These are phyloP conservation scores for Candida dajiaensis DNA, from an alignment of 805 yeast species.

Conservation along the genomic window DNA sequence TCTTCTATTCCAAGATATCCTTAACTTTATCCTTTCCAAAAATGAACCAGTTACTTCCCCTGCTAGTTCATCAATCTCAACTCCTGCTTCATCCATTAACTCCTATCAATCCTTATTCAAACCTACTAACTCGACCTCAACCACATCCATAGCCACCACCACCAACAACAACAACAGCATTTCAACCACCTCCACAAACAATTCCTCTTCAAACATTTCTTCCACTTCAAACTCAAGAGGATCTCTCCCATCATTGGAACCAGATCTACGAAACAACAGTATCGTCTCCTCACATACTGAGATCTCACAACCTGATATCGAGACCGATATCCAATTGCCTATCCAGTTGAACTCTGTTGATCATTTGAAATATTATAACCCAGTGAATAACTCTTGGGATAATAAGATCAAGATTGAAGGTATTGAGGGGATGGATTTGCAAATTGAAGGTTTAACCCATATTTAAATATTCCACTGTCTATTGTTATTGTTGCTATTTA, in stretches of 20 bases:
- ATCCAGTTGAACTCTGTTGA: background rate
- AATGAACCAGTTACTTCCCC: background rate
- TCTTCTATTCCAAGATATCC: slow-evolving; percentile 16
- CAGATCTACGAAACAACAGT: background rate
- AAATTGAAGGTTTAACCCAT: background rate
- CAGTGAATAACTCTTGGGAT: background rate
- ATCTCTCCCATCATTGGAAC: background rate
- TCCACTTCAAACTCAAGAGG: background rate
- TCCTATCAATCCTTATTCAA: background rate
- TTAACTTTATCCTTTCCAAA: slow-evolving; percentile 4
- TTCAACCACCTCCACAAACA: no score
- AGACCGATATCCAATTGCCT: background rate
- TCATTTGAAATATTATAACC: background rate
- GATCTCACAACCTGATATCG: background rate
- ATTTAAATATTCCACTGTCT: background rate
- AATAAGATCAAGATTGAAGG: background rate
- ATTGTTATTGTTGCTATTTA: background rate
- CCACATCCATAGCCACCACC: background rate
- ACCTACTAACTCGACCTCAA: no score
- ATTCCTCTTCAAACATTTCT: background rate
- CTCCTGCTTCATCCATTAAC: background rate
- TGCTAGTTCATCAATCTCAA: background rate
- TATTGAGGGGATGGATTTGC: background rate
- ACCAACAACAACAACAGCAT: no score
- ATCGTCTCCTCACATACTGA: background rate